Evolutionary conservation across 2,329 filamentous ascomycete species (phyloP), one percentile per base, ranked within the genome.

Genomic region (Fusarium nurragi): DNA sequence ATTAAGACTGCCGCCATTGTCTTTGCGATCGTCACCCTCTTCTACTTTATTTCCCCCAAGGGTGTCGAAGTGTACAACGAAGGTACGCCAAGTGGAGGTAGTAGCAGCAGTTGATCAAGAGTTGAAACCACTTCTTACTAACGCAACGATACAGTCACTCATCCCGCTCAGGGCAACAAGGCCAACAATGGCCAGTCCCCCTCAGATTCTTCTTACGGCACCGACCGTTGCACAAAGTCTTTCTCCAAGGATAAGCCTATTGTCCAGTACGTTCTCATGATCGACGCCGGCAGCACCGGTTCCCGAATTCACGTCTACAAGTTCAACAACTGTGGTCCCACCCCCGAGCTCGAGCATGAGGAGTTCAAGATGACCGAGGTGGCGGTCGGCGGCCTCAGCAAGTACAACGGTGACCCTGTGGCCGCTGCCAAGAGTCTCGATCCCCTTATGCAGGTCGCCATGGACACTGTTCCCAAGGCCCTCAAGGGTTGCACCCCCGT

Each of bases 241-340:
- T 89, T 86, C 80, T 92, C 93, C 71, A 88, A 91, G 73, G 90
- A 93, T 67, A 98, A 97, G 81, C 94, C 95, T 46, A 87, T 99
- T 68, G 90, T 97, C 63, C 95, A 99, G 77, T 99, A 98, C 81
- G 96, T 95, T 62, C 86, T 98, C 74, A 99, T 99, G 95, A 92
- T 99, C 74, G 95, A 99, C 79, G 95, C 95, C 44, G 95, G 95
- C 71, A 98, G 94, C 83, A 98, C 95, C 52, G 95, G 95, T 61
- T 98, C 95, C 60, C 91, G 95, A 71, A 97, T 99, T 76, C 96
- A 99, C 81, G 93, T 98, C 59, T 99, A 97, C 85, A 92, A 93
- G 76, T 99, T 98, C 87, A 98, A 98, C 84, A 98, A 98, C 82
- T 99, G 94, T 81, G 95, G 94, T 13, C 81, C 92, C 9, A 94